Percentiles rank a stretch among this genome's conserved stretches.
Conservation (phyloP, 371 early-diverging fungal genomes). For the Lichtheimia hyalospora region DNA sequence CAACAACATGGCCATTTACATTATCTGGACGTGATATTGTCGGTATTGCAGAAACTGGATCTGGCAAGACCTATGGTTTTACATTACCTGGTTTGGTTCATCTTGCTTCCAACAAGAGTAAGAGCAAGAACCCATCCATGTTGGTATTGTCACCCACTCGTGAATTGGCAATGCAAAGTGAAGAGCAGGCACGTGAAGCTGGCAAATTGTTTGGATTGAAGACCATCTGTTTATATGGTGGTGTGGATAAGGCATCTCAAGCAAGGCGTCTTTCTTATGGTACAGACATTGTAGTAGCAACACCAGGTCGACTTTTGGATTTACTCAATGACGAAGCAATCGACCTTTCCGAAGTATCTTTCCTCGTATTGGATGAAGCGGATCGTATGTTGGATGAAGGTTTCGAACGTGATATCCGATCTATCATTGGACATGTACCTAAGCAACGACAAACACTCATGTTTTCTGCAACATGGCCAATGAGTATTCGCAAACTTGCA, state of each 20-base stretch:
- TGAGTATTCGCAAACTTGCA: conserved; percentile 84
- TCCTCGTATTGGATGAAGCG: conserved; percentile 93
- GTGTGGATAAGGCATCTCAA: conserved; percentile 70
- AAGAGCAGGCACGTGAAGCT: conserved; percentile 66
- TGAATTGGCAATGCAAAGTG: conserved; percentile 94
- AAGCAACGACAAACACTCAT: conserved; percentile 82
- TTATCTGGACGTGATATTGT: conserved; percentile 74
- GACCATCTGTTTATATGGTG: conserved; percentile 78
- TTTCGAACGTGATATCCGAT: conserved; percentile 88
- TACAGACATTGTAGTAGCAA: conserved; percentile 88
- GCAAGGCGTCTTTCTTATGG: conserved; percentile 59
- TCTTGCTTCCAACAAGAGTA: conserved; percentile 47
- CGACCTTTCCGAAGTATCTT: conserved; percentile 70
- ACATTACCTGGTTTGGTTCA: conserved; percentile 89
- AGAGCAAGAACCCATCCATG: conserved; percentile 58
- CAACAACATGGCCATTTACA: conserved; percentile 86
- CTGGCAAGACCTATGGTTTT: conserved; percentile 94
- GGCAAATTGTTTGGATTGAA: conserved; percentile 74
- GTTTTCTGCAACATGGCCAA: conserved; percentile 83
- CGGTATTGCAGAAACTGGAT: conserved; percentile 86
- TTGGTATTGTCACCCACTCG: conserved; percentile 94
- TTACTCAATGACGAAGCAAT: conserved; percentile 76
- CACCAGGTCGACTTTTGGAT: conserved; percentile 96
- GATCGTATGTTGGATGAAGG: conserved; percentile 95
- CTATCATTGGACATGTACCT: conserved; percentile 64